phyloP scores from a whole-genome alignment of 2,329 filamentous ascomycete species.

The Penicillium paneum region DNA sequence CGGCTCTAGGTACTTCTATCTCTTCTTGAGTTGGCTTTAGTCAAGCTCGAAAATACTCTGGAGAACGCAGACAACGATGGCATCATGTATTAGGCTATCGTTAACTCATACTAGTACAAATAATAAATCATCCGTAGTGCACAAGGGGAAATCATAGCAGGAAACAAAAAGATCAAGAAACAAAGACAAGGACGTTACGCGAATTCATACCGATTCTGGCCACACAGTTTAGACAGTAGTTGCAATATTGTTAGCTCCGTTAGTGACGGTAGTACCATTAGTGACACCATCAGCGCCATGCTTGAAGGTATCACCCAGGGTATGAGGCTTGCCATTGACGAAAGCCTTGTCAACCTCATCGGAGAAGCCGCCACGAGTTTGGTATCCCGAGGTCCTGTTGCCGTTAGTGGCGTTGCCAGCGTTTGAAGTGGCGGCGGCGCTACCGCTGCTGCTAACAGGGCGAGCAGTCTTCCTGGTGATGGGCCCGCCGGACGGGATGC shows the following conservation, averaged over 20 bases:
- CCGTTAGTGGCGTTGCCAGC: slow-evolving; percentile 2
- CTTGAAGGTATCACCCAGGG: slow-evolving; percentile 9
- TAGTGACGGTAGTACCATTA: neutral
- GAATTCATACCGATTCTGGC: slow-evolving; percentile 1
- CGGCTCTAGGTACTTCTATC: neutral
- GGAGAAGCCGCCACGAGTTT: slow-evolving; percentile 32
- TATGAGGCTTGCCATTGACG: slow-evolving; percentile 20
- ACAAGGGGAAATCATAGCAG: slow-evolving; percentile 26
- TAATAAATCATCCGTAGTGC: slow-evolving; percentile 9
- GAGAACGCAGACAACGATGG: slow-evolving; percentile 13
- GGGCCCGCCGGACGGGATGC: slow-evolving; percentile 60
- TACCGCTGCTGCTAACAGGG: slow-evolving; percentile 34
- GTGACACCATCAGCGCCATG: slow-evolving; percentile 4
- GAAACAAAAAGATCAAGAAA: slow-evolving; percentile 4
- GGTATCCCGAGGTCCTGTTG: slow-evolving; percentile 13
- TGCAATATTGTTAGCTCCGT: slow-evolving; percentile 1
- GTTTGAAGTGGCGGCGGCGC: slow-evolving; percentile 5
- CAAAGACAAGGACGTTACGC: neutral
- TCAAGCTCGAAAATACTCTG: neutral
- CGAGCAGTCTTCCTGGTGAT: slow-evolving; percentile 59
- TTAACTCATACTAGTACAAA: slow-evolving; percentile 16
- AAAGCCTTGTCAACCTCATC: slow-evolving; percentile 36
- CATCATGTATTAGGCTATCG: slow-evolving; percentile 26
- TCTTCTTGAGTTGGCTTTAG: neutral
- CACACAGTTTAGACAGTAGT: neutral